Percentiles rank a stretch among this genome's conserved stretches.
phyloP scores from a whole-genome alignment of 306 rosid species.

The Lathyrus sativus region DNA sequence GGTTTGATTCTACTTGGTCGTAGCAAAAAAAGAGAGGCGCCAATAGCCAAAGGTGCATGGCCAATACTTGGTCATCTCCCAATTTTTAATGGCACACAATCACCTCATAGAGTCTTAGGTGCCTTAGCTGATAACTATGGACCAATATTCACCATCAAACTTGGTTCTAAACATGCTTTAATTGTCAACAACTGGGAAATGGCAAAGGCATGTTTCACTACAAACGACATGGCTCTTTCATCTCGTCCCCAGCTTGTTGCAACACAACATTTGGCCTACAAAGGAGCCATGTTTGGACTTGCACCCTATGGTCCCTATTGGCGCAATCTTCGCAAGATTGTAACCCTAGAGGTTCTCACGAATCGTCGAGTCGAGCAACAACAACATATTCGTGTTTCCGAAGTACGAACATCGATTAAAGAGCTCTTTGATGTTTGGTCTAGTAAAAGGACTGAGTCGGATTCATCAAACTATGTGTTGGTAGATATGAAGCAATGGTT shows the following conservation, averaged over 20 bases:
- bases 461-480: background rate
- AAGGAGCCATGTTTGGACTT: slow-evolving; percentile 1
- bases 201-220: slow-evolving; percentile 48
- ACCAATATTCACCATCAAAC: slow-evolving; percentile 33
- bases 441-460: background rate
- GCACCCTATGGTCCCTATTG: slow-evolving; percentile 6
- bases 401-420: slow-evolving; percentile 21
- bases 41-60: slow-evolving; percentile 36
- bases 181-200: slow-evolving; percentile 35
- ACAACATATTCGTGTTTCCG: slow-evolving; percentile 12
- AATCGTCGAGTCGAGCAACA: slow-evolving; percentile 10
- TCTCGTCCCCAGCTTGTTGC: slow-evolving; percentile 29
- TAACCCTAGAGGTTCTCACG: background rate
- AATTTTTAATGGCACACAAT: background rate
- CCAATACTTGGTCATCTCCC: slow-evolving; percentile 45
- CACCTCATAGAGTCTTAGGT: slow-evolving; percentile 32
- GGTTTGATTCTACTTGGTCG: background rate
- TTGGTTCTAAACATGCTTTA: slow-evolving; percentile 20
- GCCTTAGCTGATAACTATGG: slow-evolving; percentile 42
- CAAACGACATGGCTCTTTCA: slow-evolving; percentile 23
- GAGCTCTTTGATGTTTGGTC: slow-evolving; percentile 33
- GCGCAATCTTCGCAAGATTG: background rate
- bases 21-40: background rate
- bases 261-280: background rate
- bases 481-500: slow-evolving; percentile 42